A percentile compares a stretch with the other conserved stretches of the same genome.
Conservation (phyloP, 2,329 filamentous ascomycete genomes). For the Aureobasidium sp. region DNA sequence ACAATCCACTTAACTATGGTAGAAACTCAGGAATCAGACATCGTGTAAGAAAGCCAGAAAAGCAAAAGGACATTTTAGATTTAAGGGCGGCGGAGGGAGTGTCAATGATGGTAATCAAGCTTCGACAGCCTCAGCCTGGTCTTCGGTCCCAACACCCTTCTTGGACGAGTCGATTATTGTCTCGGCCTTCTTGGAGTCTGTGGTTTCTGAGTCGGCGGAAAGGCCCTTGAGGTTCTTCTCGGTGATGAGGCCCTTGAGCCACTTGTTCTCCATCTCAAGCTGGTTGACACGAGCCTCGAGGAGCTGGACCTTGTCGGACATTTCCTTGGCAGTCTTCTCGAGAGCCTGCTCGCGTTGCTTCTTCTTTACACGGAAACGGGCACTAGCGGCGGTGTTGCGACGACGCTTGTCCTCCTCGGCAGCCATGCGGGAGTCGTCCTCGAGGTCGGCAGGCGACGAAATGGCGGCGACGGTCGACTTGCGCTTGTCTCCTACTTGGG, state of each 20-base stretch:
- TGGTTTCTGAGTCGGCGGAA: not conserved
- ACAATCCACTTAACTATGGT: not conserved
- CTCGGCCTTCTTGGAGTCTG: not conserved
- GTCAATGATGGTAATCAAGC: not conserved
- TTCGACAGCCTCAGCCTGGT: conserved; percentile 7
- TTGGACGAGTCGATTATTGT: conserved; percentile 2
- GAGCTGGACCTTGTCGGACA: conserved; percentile 39
- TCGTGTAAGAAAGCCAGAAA: not conserved
- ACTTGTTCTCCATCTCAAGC: conserved; percentile 46
- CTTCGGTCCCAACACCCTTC: conserved; percentile 9
- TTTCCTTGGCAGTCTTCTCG: conserved; percentile 44
- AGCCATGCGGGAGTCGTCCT: conserved; percentile 39
- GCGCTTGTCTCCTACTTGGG: conserved; percentile 36
- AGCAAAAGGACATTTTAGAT: not conserved
- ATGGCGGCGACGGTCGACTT: conserved; percentile 31
- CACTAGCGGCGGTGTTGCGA: conserved; percentile 45
- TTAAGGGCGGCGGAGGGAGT: not conserved
- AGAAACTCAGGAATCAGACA: not conserved
- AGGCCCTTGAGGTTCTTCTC: conserved; percentile 35
- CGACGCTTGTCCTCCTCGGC: conserved; percentile 47
- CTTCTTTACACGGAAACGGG: conserved; percentile 48
- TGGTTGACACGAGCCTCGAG: conserved; percentile 41
- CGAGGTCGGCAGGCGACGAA: conserved; percentile 30
- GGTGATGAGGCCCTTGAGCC: conserved; percentile 44
- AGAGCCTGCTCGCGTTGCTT: conserved; percentile 46